Evolutionary conservation across 495 filamentous ascomycete species (phyloP), one percentile per base, ranked within the genome.

Genomic region (Penicillium steckii): DNA sequence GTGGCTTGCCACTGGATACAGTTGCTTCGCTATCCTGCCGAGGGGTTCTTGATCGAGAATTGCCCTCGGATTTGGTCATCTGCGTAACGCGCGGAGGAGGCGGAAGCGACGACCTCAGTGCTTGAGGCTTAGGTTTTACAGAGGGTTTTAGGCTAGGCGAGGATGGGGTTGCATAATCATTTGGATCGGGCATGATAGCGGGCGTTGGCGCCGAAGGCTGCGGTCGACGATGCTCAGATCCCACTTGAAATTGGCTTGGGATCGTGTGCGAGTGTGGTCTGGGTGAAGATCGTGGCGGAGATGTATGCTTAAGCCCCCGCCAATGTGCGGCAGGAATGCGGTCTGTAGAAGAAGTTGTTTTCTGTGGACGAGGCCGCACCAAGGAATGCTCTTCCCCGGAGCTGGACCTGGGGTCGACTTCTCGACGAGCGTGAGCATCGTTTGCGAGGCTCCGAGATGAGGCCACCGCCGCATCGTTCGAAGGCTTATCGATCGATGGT

Each of bases 61-160:
- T 57, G 27, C 48, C 44, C 30, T 66, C 63, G 19, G 63, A 64
- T 43, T 48, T 56, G 8, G 56, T 44, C 4, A 27, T 22, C 13
- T 53, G 52, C 6, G 56, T 52, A 12, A 48, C 42, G 22, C 53
- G 56, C 12, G 56, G 44, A 5, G 61, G 52, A 17, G 64, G 60
- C 22, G 54, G 61, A 15, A 61, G 56, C 10, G 71, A 57, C n/a
- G 74, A 57, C 27, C 68, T 58, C 35, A 75, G 46, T 1, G 55
- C 60, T 13, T 60, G 64, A 19, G 72, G 70, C 37, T 74, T 68
- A 19, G 67, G 69, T 56, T 74, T 69, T 47, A 73, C 38, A 52
- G 69, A 61, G 48, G 72, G 67, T 55, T 68, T 71, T 13, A 71
- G 45, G 32, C 55, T 54, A 26, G 53, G 56, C 18, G 64, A 44